Evolutionary conservation across 768 basidiomycete genomes (phyloP).

Genomic region (Pholiota molesta): DNA sequence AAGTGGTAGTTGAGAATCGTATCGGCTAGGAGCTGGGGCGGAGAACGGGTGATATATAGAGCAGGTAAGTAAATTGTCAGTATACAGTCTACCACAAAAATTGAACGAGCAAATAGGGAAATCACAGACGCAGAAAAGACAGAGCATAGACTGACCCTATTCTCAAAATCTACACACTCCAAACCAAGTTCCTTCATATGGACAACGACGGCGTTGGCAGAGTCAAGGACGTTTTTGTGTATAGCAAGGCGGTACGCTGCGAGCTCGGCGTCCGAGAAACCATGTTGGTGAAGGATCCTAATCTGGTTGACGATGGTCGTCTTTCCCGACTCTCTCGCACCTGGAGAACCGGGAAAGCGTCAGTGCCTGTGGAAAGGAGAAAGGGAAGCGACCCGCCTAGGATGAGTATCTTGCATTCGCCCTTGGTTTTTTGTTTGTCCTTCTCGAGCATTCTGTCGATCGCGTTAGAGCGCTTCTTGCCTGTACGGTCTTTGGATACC

Average conservation of each 20-base stretch:
- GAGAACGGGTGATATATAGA: constrained; percentile 1
- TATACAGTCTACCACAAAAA: not conserved
- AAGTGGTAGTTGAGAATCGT: constrained; percentile 63
- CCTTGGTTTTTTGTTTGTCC: constrained; percentile 77
- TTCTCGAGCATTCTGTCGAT: constrained; percentile 89
- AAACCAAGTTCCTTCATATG: constrained; percentile 87
- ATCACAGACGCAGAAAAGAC: not conserved
- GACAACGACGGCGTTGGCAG: constrained; percentile 81
- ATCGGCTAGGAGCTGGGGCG: constrained; percentile 44
- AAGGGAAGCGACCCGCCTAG: constrained; percentile 59
- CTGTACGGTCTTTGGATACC: constrained; percentile 68
- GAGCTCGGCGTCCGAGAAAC: constrained; percentile 80
- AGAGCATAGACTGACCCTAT: constrained; percentile 5
- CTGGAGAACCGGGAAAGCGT: constrained; percentile 39
- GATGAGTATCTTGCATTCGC: constrained; percentile 91
- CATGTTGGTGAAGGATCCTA: constrained; percentile 96
- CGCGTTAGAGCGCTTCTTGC: constrained; percentile 63
- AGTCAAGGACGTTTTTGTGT: constrained; percentile 87
- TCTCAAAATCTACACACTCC: constrained; percentile 57
- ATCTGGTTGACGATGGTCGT: constrained; percentile 97
- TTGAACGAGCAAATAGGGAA: not conserved
- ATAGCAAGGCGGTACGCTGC: constrained; percentile 76
- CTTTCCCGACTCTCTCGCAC: constrained; percentile 95
- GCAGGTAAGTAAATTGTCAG: not conserved
- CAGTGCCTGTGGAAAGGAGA: not conserved